Evolutionary conservation across 1,139 yeast species (phyloP), one percentile per base, ranked within the genome.

Genomic region (Diutina pseudorugosa): DNA sequence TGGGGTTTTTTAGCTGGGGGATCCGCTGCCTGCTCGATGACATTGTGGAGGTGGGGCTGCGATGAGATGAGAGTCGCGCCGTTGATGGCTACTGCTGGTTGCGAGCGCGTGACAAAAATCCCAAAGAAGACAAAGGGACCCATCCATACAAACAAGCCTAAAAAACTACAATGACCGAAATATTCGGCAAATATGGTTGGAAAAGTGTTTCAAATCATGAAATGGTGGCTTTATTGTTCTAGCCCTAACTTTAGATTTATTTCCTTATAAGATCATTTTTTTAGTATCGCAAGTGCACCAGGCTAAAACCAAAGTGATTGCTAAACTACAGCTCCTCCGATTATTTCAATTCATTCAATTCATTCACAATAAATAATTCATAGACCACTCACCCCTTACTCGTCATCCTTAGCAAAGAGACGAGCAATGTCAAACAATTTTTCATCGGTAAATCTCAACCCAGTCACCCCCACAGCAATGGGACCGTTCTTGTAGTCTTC

Each of bases 11-110:
- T 44, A 77, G 79, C 48, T 85, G 84, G 51, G 80, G 77, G 21
- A 90, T 76, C 63, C 91, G 77, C 57, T 81, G 83, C 62, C 80
- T 76, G 36, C 79, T 76, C 5, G 97, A 82, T 6, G 98, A 89
- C 98, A 93, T 91, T 20, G 21, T 25, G 30, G 18, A 14, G 40
- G 36, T 9, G n/a, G 30, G 18, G 25, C 9, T 23, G 47, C 21
- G 47, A 21, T 44, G 47, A n/a, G n/a, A n/a, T n/a, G n/a, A n/a
- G n/a, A 42, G 45, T 21, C 33, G 47, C 33, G 33, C 33, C 47
- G 23, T 33, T 30, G 11, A 30, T 30, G 36, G 36, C 4, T 3
- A 11, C 36, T 23, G 25, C 36, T 12, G 36, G 36, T 30, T 30
- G 36, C 11, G 36, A 30, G 36, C 36, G 36, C 36, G 36, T 9